Base-by-base conservation (phyloP, 768 basidiomycete genomes). In the Psilocybe sp. region DNA sequence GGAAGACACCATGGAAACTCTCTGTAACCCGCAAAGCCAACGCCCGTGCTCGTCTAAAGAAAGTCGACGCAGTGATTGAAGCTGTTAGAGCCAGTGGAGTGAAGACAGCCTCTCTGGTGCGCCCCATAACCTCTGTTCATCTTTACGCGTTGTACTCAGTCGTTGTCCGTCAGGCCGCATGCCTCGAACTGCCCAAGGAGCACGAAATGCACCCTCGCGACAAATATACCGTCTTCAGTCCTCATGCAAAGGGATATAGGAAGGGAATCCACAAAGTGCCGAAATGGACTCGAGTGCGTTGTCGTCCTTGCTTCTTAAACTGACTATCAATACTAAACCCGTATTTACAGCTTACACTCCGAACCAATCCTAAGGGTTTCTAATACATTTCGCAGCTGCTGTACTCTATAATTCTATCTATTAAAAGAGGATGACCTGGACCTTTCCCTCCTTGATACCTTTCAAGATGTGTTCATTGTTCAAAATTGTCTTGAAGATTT, bases 251-350 rank as follows among this genome's bases (percentile, higher is more conserved):
- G 50, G 88, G 90, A 5, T 99, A 96, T 68, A 75, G 96, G 39
- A 98, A 98, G 61, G 89, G 92, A 19, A 92, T 97, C 43, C 95
- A 98, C 72, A 95, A 95, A 62, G 89, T 96, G 20, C 95, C 95
- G n/a, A 96, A 97, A 64, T 98, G 87, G 83, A 97, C 95, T 44
- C 79, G 92, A 69, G 94, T 95, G 57, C 52, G 87, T 31, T 49
- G 31, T 32, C 9, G 9, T 32, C 23, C 47, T 40, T 11, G 32
- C 11, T 43, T 16, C 11, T 11, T 32, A n/a, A 11, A 41, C 19
- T 56, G 2, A 49, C 19, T 23, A 36, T 54, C 40, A 54, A 32
- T 51, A 28, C 39, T 23, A 38, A 39, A 16, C 31, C 14, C 32
- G 5, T 41, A 23, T 48, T 42, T 50, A 18, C 61, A 94, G 95